Percentiles rank a stretch among this genome's conserved stretches.
phyloP scores from a whole-genome alignment of 805 yeast species.

The Saccharomycodes ludwigii region DNA sequence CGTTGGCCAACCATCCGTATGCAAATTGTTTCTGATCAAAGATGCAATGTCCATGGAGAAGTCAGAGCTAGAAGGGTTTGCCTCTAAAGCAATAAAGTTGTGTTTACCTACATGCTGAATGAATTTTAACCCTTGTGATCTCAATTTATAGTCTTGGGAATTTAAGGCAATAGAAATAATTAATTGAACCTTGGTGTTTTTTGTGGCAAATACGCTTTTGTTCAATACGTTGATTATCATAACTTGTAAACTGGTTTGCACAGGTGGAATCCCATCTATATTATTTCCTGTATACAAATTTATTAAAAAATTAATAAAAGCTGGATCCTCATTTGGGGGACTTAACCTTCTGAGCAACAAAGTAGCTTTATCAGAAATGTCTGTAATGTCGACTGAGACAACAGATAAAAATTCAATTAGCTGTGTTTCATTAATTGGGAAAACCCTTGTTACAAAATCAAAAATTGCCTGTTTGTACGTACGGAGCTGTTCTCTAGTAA shows the following conservation, averaged over 20 bases:
- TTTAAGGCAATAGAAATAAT: constrained; percentile 50
- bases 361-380: constrained; percentile 42
- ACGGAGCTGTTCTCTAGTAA: constrained; percentile 35
- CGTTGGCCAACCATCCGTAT: constrained; percentile 51
- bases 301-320: constrained; percentile 32
- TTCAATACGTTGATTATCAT: constrained; percentile 37
- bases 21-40: constrained; percentile 39
- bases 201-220: constrained; percentile 41
- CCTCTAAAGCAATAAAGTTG: constrained; percentile 11
- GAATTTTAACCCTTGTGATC: constrained; percentile 47
- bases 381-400: constrained; percentile 49
- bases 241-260: constrained; percentile 39
- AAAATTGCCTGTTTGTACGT: constrained; percentile 29
- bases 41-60: constrained; percentile 35
- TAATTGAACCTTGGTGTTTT: constrained; percentile 28
- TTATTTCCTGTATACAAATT: constrained; percentile 40
- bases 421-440: constrained; percentile 28
- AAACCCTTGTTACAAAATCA: constrained; percentile 20
- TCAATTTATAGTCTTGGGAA: constrained; percentile 38
- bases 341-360: constrained; percentile 36
- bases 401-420: constrained; percentile 41
- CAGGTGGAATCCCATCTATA: constrained; percentile 36
- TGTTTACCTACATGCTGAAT: constrained; percentile 45
- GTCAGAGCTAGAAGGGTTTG: constrained; percentile 10
- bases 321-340: constrained; percentile 39